Evolutionary conservation across 345 rosid genomes (phyloP), one percentile per base, ranked within the genome.

Genomic region (Brassica juncea): DNA sequence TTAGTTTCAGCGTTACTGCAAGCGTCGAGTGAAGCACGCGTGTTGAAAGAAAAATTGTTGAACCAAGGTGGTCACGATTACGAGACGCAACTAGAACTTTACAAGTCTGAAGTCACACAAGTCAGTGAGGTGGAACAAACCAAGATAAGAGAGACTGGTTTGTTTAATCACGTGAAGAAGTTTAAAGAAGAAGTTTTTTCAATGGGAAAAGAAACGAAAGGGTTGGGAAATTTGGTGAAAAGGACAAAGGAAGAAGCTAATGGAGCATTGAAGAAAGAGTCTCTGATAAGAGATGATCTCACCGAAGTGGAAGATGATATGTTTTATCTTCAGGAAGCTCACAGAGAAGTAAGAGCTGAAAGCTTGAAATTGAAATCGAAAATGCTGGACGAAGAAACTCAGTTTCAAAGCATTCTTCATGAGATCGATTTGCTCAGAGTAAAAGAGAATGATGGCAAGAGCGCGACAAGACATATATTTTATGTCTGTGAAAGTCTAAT

Each of bases 1-100:
- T 87, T 94, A 80, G 94, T 97, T 72, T 89, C 93, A 11, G 97
- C 97, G 61, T 87, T 94, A 47, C 97, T 90, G 66, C 94, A 92
- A 87, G 94, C 89, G 64, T 88, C 97, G 16, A 85, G 88, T 52
- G 99, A 94, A 87, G 92, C 97, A 54, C 86, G 97, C 72, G 96
- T 90, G 66, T 81, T 91, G 8, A 92, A 92, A 87, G 98, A 92
- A 76, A 88, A 84, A 80, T 83, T 92, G 69, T 52, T 85, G 71
- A 81, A 68, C 78, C 87, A 74, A 79, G 77, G 74, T 80, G 90
- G 84, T 82, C 82, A 79, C 1, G 93, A 94, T 75, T 90, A 89
- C 25, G 96, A 90, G 79, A 75, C 77, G 57, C 91, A 89, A 81
- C 78, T 92, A 61, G 89, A 90, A 77, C 86, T 90, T 81, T 67